Evolutionary conservation across 139 green algal genomes (phyloP).

Genomic region (Chlorokybus atmophyticus): DNA sequence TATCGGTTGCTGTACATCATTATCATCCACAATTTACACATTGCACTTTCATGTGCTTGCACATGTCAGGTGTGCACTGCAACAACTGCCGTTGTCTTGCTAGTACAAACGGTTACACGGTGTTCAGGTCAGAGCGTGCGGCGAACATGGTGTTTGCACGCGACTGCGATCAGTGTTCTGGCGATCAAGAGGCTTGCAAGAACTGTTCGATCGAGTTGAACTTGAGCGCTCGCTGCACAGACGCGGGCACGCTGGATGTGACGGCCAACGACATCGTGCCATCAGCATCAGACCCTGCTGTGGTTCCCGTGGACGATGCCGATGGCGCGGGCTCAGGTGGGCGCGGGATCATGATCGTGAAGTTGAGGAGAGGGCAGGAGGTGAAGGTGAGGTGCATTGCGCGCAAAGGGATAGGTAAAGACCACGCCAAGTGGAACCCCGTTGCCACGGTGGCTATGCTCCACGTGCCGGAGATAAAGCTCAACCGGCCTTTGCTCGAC

Average conservation of each 20-base stretch:
- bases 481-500: constrained; percentile 57
- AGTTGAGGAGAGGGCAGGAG: constrained; percentile 74
- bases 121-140: too few relatives aligned
- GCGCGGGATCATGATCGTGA: constrained; percentile 69
- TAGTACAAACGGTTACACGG: too few relatives aligned
- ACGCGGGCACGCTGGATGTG: constrained; percentile 51
- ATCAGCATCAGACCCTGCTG: background rate
- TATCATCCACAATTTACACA: too few relatives aligned
- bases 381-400: constrained; percentile 55
- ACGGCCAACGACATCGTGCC: constrained; percentile 35
- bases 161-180: constrained; percentile 26
- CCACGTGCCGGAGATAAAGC: constrained; percentile 64
- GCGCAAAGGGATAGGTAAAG: constrained; percentile 69
- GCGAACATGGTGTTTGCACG: constrained; percentile 27
- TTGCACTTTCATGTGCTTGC: too few relatives aligned
- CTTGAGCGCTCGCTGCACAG: constrained; percentile 14
- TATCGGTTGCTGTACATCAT: too few relatives aligned
- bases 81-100: too few relatives aligned
- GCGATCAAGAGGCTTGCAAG: constrained; percentile 13
- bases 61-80: too few relatives aligned
- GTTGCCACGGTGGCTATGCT: constrained; percentile 72
- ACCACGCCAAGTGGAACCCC: constrained; percentile 96
- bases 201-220: constrained; percentile 22
- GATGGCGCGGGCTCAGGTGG: background rate
- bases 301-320: background rate